Conservation (phyloP, 176 grass and related monocot species). For the Puya raimondii region DNA sequence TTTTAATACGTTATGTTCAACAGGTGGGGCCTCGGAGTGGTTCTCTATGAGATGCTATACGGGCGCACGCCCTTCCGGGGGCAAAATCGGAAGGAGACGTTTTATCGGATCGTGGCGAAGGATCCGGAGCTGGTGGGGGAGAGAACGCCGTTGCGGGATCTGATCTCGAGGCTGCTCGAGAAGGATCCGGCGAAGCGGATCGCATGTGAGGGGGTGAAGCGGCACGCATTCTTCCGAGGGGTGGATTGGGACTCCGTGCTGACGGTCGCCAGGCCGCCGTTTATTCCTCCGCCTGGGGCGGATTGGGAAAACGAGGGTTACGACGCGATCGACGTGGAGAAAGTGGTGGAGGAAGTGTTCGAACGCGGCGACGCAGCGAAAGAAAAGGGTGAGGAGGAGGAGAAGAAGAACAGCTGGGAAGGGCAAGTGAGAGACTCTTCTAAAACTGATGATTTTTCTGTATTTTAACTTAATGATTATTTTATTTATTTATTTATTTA, state of each 20-base stretch:
- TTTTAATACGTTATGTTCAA: no score
- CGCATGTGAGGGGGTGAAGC: conserved; percentile 44
- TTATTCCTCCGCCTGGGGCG: conserved; percentile 36
- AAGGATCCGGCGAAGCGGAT: conserved; percentile 80
- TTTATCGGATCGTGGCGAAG: conserved; percentile 80
- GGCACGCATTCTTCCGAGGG: conserved; percentile 72
- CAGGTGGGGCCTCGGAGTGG: conserved; percentile 76
- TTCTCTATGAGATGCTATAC: conserved; percentile 98
- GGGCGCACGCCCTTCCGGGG: conserved; percentile 93
- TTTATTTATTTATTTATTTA: no score
- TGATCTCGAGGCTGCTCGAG: conserved; percentile 73
- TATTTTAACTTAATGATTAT: no score
- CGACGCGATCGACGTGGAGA: conserved; percentile 65
- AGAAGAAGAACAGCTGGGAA: no score
- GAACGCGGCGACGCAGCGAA: not conserved
- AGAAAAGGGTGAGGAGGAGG: no score
- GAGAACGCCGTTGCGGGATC: conserved; percentile 59
- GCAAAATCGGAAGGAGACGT: conserved; percentile 94
- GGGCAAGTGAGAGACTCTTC: no score
- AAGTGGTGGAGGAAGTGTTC: conserved; percentile 66
- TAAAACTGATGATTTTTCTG: no score
- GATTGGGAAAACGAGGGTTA: conserved; percentile 7
- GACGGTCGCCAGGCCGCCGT: conserved; percentile 65
- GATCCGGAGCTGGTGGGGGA: conserved; percentile 84
- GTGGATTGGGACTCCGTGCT: conserved; percentile 69